phyloP scores from a whole-genome alignment of 495 filamentous ascomycete species.

The Hyphodiscus hymeniophilus region DNA sequence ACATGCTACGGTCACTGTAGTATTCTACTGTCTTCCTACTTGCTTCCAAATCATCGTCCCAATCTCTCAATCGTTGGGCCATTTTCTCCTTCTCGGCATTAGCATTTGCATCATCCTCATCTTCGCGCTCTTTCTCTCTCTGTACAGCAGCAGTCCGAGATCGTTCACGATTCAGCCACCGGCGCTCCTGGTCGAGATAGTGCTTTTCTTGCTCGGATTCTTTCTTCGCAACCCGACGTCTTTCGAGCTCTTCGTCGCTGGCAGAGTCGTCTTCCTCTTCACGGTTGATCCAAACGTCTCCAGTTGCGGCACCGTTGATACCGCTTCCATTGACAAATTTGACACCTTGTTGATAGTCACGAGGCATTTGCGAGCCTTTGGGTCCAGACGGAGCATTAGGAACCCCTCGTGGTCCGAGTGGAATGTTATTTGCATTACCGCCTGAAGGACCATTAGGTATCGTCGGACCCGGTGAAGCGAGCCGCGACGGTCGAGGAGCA shows the following conservation, averaged over 20 bases:
- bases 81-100: slow-evolving; percentile 55
- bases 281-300: slow-evolving; percentile 42
- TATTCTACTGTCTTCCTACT: slow-evolving; percentile 68
- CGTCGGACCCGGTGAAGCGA: slow-evolving; percentile 57
- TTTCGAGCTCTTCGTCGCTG: slow-evolving; percentile 79
- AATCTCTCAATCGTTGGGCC: slow-evolving; percentile 66
- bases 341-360: slow-evolving; percentile 75
- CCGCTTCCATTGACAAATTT: slow-evolving; percentile 79
- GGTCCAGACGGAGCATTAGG: slow-evolving; percentile 78
- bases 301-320: slow-evolving; percentile 47
- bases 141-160: slow-evolving; percentile 75
- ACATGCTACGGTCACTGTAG: slow-evolving; percentile 74
- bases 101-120: slow-evolving; percentile 51
- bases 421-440: slow-evolving; percentile 67
- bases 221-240: slow-evolving; percentile 59
- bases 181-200: slow-evolving; percentile 77
- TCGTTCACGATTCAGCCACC: slow-evolving; percentile 84
- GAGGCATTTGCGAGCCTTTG: slow-evolving; percentile 53
- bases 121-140: slow-evolving; percentile 71
- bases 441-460: slow-evolving; percentile 53
- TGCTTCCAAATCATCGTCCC: slow-evolving; percentile 81
- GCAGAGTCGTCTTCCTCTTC: slow-evolving; percentile 89
- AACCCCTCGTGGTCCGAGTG: slow-evolving; percentile 67
- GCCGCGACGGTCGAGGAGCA: slow-evolving; percentile 52
- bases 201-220: slow-evolving; percentile 69